phyloP scores from a whole-genome alignment of 2,329 filamentous ascomycete species.

The Neurospora sp. region DNA sequence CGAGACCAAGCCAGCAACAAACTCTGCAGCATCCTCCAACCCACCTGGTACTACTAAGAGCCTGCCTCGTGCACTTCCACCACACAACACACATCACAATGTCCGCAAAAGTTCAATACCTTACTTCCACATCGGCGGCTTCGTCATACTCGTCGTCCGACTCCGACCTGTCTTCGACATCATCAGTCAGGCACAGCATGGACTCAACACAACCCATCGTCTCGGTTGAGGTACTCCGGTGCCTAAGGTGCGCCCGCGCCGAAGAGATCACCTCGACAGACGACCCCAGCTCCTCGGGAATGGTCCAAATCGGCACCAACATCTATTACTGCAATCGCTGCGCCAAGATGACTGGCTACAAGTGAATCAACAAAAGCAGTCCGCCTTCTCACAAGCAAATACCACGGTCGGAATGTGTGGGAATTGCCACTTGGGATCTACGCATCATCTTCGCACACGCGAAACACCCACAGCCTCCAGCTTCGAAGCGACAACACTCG shows the following conservation, averaged over 20 bases:
- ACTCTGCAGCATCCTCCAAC: background rate
- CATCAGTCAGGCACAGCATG: constrained; percentile 35
- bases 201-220: constrained; percentile 36
- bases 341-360: constrained; percentile 54
- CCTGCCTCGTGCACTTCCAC: background rate
- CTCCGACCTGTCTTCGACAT: constrained; percentile 31
- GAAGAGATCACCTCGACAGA: constrained; percentile 53
- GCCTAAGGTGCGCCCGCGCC: constrained; percentile 50
- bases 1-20: background rate
- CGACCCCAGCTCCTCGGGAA: constrained; percentile 47
- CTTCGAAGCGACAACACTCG: background rate
- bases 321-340: constrained; percentile 58
- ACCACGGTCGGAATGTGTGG: background rate
- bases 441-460: background rate
- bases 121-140: constrained; percentile 29
- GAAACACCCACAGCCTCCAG: background rate
- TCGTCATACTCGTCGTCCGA: constrained; percentile 29
- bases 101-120: constrained; percentile 28
- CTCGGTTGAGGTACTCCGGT: constrained; percentile 51
- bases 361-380: constrained; percentile 24
- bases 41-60: background rate
- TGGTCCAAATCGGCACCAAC: constrained; percentile 56
- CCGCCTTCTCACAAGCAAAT: background rate
- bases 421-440: background rate
- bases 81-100: constrained; percentile 13